Percentiles rank a stretch among this genome's conserved stretches.
Evolutionary conservation across 2,329 filamentous ascomycete species (phyloP).

Genomic region (Fusarium albidum): DNA sequence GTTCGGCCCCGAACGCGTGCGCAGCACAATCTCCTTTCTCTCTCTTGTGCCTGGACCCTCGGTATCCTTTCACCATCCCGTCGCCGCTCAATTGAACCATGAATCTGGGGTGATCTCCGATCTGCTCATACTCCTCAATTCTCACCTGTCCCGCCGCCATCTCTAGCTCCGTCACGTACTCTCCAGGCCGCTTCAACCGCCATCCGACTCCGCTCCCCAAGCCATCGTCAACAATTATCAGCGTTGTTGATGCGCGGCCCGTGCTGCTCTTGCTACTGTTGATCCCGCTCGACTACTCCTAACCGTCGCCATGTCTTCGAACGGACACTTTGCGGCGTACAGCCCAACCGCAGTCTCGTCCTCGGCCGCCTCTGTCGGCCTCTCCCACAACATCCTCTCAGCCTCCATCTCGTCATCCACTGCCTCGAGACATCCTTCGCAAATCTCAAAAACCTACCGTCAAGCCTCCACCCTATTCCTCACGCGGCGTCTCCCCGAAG

Average conservation of each 20-base stretch:
- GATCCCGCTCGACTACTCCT: slow-evolving; percentile 8
- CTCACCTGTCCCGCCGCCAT: slow-evolving; percentile 13
- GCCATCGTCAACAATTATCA: slow-evolving; percentile 10
- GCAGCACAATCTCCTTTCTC: slow-evolving; percentile 28
- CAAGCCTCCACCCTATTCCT: slow-evolving; percentile 94
- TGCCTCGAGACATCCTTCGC: slow-evolving; percentile 68
- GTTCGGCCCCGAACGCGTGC: slow-evolving; percentile 40
- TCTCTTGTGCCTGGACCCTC: slow-evolving; percentile 14
- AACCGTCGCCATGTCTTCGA: slow-evolving; percentile 51
- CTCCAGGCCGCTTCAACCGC: slow-evolving; percentile 10
- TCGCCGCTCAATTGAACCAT: slow-evolving; percentile 28
- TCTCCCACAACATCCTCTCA: slow-evolving; percentile 62
- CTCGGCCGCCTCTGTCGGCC: slow-evolving; percentile 47
- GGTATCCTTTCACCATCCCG: slow-evolving; percentile 16
- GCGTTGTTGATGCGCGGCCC: slow-evolving; percentile 27
- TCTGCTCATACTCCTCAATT: slow-evolving; percentile 20
- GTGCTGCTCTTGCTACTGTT: slow-evolving; percentile 9
- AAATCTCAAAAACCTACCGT: slow-evolving; percentile 91
- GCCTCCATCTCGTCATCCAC: slow-evolving; percentile 73
- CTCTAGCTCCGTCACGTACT: slow-evolving; percentile 18
- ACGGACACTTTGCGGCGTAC: slow-evolving; percentile 52
- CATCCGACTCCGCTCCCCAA: slow-evolving; percentile 9
- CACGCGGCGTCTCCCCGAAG: slow-evolving; percentile 91
- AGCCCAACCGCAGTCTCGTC: slow-evolving; percentile 53
- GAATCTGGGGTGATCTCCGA: slow-evolving; percentile 32